These are phyloP conservation scores for Phlebiopsis gigantea DNA, from an alignment of 768 basidiomycete genomes.

Conservation along the genomic window DNA sequence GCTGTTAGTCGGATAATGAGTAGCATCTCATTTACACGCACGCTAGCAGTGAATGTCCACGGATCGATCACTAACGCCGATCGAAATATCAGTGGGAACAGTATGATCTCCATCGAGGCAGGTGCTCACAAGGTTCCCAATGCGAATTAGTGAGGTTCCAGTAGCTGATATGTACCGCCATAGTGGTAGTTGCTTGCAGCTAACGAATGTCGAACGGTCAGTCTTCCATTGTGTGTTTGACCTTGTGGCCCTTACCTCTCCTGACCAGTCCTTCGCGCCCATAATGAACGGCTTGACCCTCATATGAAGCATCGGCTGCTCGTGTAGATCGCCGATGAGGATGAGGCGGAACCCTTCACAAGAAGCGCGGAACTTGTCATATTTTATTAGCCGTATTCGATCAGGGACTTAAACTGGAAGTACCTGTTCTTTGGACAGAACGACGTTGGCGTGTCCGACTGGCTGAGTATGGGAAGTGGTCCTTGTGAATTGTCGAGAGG, in stretches of 20 bases:
- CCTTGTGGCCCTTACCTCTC: conserved; percentile 49
- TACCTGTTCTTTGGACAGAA: conserved; percentile 84
- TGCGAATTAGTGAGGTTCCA: conserved; percentile 98
- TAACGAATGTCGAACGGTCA: conserved; percentile 26
- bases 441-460: conserved; percentile 35
- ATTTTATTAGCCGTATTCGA: neutral
- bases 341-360: conserved; percentile 92
- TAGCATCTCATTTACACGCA: conserved; percentile 28
- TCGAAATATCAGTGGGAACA: neutral
- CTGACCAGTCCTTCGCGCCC: conserved; percentile 90
- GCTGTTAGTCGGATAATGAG: neutral
- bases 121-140: conserved; percentile 83
- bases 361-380: conserved; percentile 66
- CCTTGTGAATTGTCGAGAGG: conserved; percentile 11
- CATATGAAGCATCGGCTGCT: conserved; percentile 90
- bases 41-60: conserved; percentile 80
- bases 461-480: conserved; percentile 16
- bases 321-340: conserved; percentile 91
- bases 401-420: conserved; percentile 11
- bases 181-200: conserved; percentile 79
- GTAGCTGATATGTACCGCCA: conserved; percentile 83
- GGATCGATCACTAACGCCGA: conserved; percentile 77
- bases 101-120: too few relatives aligned
- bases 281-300: conserved; percentile 81
- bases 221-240: neutral